Conservation (phyloP, 176 grass and related monocot genomes). For the Melocanna baccifera region DNA sequence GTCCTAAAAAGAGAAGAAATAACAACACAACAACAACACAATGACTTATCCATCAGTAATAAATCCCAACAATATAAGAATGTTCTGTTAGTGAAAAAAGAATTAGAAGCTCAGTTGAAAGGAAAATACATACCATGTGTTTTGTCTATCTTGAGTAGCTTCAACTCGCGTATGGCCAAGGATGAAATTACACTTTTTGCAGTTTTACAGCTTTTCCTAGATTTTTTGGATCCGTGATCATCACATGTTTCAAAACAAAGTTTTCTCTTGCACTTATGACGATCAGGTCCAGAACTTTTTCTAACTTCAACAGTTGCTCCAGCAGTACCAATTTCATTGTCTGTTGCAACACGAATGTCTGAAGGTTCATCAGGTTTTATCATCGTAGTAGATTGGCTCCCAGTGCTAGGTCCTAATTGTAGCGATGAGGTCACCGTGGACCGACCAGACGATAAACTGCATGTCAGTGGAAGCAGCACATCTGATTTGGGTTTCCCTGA, state of each 20-base stretch:
- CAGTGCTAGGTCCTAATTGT: background rate
- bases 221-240: conserved; percentile 36
- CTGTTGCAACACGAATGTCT: background rate
- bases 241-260: conserved; percentile 12
- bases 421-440: background rate
- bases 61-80: background rate
- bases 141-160: conserved; percentile 66
- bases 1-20: no score
- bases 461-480: background rate
- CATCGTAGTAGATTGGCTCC: conserved; percentile 23
- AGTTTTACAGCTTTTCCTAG: conserved; percentile 23
- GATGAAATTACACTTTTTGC: conserved; percentile 59
- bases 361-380: conserved; percentile 19
- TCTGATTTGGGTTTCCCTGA: conserved; percentile 1
- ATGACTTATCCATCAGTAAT: no score
- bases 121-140: conserved; percentile 38
- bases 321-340: background rate
- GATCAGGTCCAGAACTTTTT: conserved; percentile 7
- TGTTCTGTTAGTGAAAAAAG: conserved; percentile 1
- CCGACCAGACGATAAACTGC: background rate
- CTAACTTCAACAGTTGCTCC: conserved; percentile 8
- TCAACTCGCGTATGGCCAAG: conserved; percentile 55
- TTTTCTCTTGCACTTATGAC: conserved; percentile 33
- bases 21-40: no score
- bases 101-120: background rate